Percentiles rank a stretch among this genome's conserved stretches.
phyloP scores from a whole-genome alignment of 768 basidiomycete species.

The Lactarius sanguifluus region DNA sequence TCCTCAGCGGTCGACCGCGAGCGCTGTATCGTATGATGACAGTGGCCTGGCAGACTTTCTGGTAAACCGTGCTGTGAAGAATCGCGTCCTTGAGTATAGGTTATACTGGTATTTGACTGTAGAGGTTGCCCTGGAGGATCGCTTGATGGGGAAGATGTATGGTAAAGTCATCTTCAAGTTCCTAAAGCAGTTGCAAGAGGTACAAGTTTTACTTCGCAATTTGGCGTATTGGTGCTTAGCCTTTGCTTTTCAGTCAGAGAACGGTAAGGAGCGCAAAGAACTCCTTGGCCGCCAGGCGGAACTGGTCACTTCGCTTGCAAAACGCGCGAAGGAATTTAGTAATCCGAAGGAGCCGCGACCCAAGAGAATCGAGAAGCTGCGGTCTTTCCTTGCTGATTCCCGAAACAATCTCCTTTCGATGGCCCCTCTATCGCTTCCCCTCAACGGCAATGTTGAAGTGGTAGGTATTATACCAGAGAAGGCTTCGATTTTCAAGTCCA shows the following conservation, averaged over 20 bases:
- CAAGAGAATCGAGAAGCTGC: constrained; percentile 96
- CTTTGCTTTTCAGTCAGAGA: constrained; percentile 50
- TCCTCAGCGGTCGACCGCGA: constrained; percentile 70
- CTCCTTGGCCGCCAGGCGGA: constrained; percentile 90
- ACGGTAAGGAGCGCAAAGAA: constrained; percentile 80
- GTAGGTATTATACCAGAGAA: constrained; percentile 89
- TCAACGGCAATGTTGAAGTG: constrained; percentile 83
- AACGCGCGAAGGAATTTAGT: constrained; percentile 83
- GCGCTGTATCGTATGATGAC: constrained; percentile 83
- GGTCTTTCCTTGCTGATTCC: constrained; percentile 77
- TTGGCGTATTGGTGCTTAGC: not conserved
- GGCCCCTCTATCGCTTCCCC: constrained; percentile 79
- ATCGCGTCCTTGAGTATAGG: constrained; percentile 83
- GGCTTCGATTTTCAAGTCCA: constrained; percentile 96
- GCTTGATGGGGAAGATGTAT: constrained; percentile 30
- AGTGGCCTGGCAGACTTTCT: constrained; percentile 93
- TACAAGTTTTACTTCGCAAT: constrained; percentile 34
- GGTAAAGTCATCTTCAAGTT: constrained; percentile 77
- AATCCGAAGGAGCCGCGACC: constrained; percentile 90
- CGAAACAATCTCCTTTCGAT: constrained; percentile 84
- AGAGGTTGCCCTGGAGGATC: constrained; percentile 84
- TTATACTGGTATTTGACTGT: constrained; percentile 99
- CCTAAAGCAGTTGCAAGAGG: constrained; percentile 85
- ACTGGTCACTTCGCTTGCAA: constrained; percentile 81
- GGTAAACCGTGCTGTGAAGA: constrained; percentile 78